phyloP scores from a whole-genome alignment of 345 rosid genomes.

The Salix purpurea region DNA sequence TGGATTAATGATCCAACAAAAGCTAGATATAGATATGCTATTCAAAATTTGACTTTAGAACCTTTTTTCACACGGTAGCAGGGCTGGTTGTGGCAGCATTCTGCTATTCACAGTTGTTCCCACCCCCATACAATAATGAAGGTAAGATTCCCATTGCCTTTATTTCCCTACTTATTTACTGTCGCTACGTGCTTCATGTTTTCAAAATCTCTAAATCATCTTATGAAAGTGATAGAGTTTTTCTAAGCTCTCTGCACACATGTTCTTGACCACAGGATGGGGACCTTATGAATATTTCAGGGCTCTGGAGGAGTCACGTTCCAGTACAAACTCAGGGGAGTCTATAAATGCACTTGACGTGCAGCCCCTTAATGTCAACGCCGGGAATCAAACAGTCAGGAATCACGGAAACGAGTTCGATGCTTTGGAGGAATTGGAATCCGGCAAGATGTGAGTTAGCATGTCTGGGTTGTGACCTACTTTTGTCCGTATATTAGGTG shows the following conservation, averaged over 20 bases:
- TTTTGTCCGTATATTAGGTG: neutral
- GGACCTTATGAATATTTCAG: constrained; percentile 60
- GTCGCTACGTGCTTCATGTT: neutral
- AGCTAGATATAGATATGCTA: too few species aligned
- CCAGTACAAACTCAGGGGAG: constrained; percentile 8
- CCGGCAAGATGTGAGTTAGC: constrained; percentile 21
- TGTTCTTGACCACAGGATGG: constrained; percentile 39
- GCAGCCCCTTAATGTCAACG: constrained; percentile 8
- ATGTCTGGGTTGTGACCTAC: neutral
- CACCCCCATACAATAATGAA: constrained; percentile 53
- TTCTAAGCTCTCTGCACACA: neutral
- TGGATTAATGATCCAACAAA: too few species aligned
- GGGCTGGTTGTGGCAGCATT: constrained; percentile 40
- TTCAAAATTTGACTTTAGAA: neutral
- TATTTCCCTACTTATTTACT: neutral
- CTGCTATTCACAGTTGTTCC: constrained; percentile 63
- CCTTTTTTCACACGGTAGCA: neutral
- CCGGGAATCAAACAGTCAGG: neutral
- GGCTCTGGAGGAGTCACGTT: constrained; percentile 46
- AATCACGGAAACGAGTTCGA: constrained; percentile 7
- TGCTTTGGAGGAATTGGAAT: constrained; percentile 25
- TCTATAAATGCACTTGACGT: constrained; percentile 8
- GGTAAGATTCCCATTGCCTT: constrained; percentile 20
- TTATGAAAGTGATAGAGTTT: neutral
- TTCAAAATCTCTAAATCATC: neutral